phyloP scores from a whole-genome alignment of 2,329 filamentous ascomycete genomes.

The Colletotrichum filicis region DNA sequence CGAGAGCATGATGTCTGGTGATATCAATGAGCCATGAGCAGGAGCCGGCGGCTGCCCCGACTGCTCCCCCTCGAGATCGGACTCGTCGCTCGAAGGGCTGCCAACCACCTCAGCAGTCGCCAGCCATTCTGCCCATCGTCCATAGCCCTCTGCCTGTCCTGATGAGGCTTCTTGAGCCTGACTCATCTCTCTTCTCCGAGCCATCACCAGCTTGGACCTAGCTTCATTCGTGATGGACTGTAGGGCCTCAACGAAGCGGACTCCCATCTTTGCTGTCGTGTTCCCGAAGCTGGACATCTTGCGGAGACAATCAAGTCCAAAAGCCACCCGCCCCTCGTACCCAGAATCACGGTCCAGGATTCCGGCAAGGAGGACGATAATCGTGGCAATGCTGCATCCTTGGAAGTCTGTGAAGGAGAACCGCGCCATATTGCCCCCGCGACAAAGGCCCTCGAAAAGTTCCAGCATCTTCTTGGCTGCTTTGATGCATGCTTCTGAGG shows the following conservation, averaged over 20 bases:
- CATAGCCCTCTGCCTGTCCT: constrained; percentile 19
- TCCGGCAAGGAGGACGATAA: constrained; percentile 46
- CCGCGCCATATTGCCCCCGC: constrained; percentile 44
- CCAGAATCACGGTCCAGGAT: constrained; percentile 47
- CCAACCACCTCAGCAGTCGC: not conserved
- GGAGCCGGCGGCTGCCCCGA: not conserved
- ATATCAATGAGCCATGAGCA: not conserved
- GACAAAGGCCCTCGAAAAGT: constrained; percentile 44
- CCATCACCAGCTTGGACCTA: constrained; percentile 27
- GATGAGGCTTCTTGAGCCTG: not conserved
- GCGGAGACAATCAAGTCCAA: constrained; percentile 45
- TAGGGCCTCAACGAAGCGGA: constrained; percentile 40
- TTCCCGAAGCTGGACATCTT: constrained; percentile 47
- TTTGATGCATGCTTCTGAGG: constrained; percentile 43
- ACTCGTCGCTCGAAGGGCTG: not conserved
- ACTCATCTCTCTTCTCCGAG: not conserved
- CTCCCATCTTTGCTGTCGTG: constrained; percentile 39
- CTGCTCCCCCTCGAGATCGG: not conserved
- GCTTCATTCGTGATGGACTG: constrained; percentile 39
- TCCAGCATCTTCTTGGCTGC: constrained; percentile 45
- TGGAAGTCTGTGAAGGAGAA: constrained; percentile 53
- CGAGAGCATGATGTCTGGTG: not conserved
- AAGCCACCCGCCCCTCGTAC: constrained; percentile 42
- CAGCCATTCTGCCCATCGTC: constrained; percentile 39
- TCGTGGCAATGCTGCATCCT: constrained; percentile 50